A percentile compares a stretch with the other conserved stretches of the same genome.
These are phyloP conservation scores for Tulasnella sp. DNA, from an alignment of 768 basidiomycete genomes.

Conservation along the genomic window DNA sequence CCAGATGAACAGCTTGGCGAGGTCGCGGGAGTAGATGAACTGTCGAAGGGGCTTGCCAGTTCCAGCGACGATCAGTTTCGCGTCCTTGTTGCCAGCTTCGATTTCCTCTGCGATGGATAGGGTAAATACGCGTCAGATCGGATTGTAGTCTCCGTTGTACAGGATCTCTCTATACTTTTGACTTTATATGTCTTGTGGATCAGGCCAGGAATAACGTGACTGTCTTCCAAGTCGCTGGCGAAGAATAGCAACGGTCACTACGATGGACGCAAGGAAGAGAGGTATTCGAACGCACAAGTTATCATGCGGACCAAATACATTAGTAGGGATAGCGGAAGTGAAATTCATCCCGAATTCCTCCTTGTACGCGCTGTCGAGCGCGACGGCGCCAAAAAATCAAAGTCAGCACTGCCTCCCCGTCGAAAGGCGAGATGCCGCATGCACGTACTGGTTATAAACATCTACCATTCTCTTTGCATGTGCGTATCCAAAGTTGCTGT, in stretches of 20 bases:
- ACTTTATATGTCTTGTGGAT: conserved; percentile 92
- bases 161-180: conserved; percentile 55
- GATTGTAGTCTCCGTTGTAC: not conserved
- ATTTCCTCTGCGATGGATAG: conserved; percentile 16
- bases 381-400: not conserved
- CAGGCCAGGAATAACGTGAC: conserved; percentile 92
- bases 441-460: conserved; percentile 80
- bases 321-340: conserved; percentile 94
- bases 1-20: conserved; percentile 95
- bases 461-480: conserved; percentile 96
- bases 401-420: not conserved
- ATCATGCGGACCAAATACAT: conserved; percentile 92
- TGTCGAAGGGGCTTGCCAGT: conserved; percentile 92
- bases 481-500: conserved; percentile 94
- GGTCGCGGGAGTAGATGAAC: conserved; percentile 95
- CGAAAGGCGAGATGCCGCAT: conserved; percentile 7
- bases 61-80: conserved; percentile 82
- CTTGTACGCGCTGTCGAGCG: conserved; percentile 72
- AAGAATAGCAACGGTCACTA: conserved; percentile 23
- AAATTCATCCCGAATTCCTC: conserved; percentile 94
- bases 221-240: conserved; percentile 73
- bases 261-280: conserved; percentile 23
- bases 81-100: conserved; percentile 57
- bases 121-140: not conserved
- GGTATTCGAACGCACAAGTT: conserved; percentile 63